phyloP scores from a whole-genome alignment of 2,329 filamentous ascomycete species.

The Fusarium ramigenum region DNA sequence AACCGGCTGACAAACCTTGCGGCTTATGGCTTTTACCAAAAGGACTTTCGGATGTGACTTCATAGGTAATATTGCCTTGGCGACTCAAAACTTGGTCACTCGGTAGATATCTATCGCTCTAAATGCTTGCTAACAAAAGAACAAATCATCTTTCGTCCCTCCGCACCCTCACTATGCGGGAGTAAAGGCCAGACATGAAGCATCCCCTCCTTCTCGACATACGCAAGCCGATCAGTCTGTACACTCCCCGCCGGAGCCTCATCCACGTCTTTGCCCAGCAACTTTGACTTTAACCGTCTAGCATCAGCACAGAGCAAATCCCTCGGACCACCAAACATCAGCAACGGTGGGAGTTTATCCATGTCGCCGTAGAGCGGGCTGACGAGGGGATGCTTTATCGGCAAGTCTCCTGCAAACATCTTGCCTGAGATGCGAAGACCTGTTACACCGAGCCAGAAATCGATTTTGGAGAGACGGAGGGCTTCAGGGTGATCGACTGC shows the following conservation, averaged over 20 bases:
- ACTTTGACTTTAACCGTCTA: not conserved
- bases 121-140: not conserved
- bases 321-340: not conserved
- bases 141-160: not conserved
- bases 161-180: not conserved
- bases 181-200: slow-evolving; percentile 6
- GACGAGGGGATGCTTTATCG: not conserved
- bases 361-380: not conserved
- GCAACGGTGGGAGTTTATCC: not conserved
- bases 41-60: not conserved
- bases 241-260: not conserved
- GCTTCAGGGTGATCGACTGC: not conserved
- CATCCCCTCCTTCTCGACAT: not conserved
- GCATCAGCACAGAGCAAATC: slow-evolving; percentile 3
- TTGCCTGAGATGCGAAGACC: not conserved
- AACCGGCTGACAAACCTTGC: not conserved
- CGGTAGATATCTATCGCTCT: not conserved
- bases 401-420: not conserved
- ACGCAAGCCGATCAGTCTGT: not conserved
- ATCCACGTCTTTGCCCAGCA: not conserved
- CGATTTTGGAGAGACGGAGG: not conserved
- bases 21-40: not conserved
- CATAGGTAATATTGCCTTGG: too few relatives aligned
- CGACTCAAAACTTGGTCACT: not conserved
- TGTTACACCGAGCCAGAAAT: not conserved